Evolutionary conservation across 306 rosid genomes (phyloP), one percentile per base, ranked within the genome.

Genomic region (Gleditsia sinensis): DNA sequence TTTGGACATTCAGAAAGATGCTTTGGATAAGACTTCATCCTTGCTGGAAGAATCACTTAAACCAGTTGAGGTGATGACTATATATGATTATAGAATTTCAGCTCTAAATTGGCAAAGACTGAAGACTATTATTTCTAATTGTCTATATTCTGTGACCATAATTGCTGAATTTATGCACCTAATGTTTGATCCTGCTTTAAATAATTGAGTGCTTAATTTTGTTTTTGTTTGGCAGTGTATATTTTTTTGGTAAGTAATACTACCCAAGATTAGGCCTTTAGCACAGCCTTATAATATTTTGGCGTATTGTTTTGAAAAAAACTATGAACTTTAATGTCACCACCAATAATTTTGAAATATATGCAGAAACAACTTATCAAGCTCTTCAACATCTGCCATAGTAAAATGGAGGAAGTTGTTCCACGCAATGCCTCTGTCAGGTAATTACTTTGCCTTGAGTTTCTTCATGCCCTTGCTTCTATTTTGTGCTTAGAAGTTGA

Each of bases 391-490:
- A 83, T 74, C 70, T 91, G 98, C 84, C 97, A 94, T 78, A 91
- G 96, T 85, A 82, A 85, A 88, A 88, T 94, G 94, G 89, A 80
- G 42, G 84, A 86, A 78, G 87, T 86, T 81, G 81, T 94, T 82
- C 85, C 91, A 36, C 80, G 30, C 62, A 79, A 77, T 82, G 63
- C 83, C 17, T 61, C 81, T 0, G 92, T 89, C 62, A 89, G 98
- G 96, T 91, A 84, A 75, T 78, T 53, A 40, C 42, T 27, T 24
- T 32, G 0, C 53, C 58, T 45, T 39, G 27, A 78, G 68, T 56
- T 46, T 51, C 49, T 24, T 74, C 14, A 61, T 67, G 67, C 67
- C 48, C 21, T 9, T 51, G 54, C 57, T 81, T 49, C 36, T 45
- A 28, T 50, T 69, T 46, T 0, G 0, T 76, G 27, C 48, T 60